Conservation (phyloP, 2,329 filamentous ascomycete species). For the Penicillium rolfsii region DNA sequence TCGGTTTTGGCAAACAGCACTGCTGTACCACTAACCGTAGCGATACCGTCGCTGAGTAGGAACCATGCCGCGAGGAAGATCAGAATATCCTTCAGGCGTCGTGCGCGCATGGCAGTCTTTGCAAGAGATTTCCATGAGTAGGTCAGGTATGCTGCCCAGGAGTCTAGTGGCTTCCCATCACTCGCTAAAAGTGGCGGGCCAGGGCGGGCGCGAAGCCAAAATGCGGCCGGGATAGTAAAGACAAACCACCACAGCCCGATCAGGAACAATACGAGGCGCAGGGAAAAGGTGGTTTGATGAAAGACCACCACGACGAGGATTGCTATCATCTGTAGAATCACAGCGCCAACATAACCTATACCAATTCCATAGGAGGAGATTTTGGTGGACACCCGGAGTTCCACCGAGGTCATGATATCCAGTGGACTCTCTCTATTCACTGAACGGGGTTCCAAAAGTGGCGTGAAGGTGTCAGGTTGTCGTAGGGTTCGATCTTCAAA, state of each 20-base stretch:
- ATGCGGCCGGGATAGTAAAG: slow-evolving; percentile 84
- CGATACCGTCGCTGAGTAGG: slow-evolving; percentile 88
- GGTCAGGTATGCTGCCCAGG: slow-evolving; percentile 71
- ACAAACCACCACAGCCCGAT: slow-evolving; percentile 91
- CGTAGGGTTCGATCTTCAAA: slow-evolving; percentile 11
- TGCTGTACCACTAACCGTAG: slow-evolving; percentile 90
- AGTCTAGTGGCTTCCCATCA: slow-evolving; percentile 44
- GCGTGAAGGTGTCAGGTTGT: slow-evolving; percentile 28
- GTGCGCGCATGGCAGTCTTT: slow-evolving; percentile 75
- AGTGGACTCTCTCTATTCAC: slow-evolving; percentile 9
- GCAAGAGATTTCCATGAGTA: slow-evolving; percentile 88
- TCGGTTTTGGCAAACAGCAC: slow-evolving; percentile 95
- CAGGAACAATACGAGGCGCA: slow-evolving; percentile 82
- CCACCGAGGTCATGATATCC: slow-evolving; percentile 52
- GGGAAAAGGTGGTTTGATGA: slow-evolving; percentile 78
- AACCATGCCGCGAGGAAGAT: slow-evolving; percentile 93
- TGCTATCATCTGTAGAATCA: slow-evolving; percentile 79
- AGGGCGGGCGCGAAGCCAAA: slow-evolving; percentile 86
- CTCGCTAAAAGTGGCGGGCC: slow-evolving; percentile 70
- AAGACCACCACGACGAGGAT: slow-evolving; percentile 76
- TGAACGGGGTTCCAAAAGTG: slow-evolving; percentile 30
- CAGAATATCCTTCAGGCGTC: slow-evolving; percentile 74
- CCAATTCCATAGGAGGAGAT: slow-evolving; percentile 93
- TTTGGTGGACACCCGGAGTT: slow-evolving; percentile 80
- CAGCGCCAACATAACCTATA: slow-evolving; percentile 85